phyloP scores from a whole-genome alignment of 208 protist genomes.

The Crithidia fasciculata region DNA sequence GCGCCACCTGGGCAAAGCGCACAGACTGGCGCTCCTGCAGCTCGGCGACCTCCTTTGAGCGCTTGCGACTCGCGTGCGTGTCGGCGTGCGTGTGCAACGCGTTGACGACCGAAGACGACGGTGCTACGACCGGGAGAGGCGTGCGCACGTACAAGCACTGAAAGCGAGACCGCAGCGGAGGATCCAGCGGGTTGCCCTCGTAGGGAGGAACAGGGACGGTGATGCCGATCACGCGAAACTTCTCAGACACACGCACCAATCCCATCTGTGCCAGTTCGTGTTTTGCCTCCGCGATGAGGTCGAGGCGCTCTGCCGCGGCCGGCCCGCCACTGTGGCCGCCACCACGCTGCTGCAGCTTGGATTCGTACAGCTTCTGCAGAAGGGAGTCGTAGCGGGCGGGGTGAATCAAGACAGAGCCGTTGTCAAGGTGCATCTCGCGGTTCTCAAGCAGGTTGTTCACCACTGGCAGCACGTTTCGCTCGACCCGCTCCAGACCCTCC shows the following conservation, averaged over 20 bases:
- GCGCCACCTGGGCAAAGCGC: conserved; percentile 44
- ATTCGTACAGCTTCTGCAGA: conserved; percentile 47
- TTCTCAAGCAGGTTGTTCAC: conserved; percentile 97
- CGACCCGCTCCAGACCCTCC: conserved; percentile 94
- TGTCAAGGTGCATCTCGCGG: conserved; percentile 95
- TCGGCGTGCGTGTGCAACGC: conserved; percentile 5
- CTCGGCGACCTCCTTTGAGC: conserved; percentile 19
- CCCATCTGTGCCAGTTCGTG: conserved; percentile 70
- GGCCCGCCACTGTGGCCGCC: neutral
- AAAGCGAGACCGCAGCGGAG: conserved; percentile 84
- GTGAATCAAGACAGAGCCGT: conserved; percentile 91
- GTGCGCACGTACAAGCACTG: conserved; percentile 82
- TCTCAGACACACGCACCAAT: conserved; percentile 87
- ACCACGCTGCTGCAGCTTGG: conserved; percentile 15
- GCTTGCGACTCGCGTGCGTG: conserved; percentile 11
- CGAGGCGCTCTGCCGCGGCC: neutral
- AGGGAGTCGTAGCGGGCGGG: conserved; percentile 91
- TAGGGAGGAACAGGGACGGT: conserved; percentile 92
- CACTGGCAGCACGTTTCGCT: conserved; percentile 95
- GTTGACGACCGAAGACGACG: conserved; percentile 23
- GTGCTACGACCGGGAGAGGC: conserved; percentile 38
- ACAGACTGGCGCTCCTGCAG: conserved; percentile 30
- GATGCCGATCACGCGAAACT: conserved; percentile 95
- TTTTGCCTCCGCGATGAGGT: conserved; percentile 40
- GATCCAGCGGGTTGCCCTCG: conserved; percentile 87